Base-by-base conservation (phyloP, 2,329 filamentous ascomycete genomes). In the Exophiala lecanii-corni region DNA sequence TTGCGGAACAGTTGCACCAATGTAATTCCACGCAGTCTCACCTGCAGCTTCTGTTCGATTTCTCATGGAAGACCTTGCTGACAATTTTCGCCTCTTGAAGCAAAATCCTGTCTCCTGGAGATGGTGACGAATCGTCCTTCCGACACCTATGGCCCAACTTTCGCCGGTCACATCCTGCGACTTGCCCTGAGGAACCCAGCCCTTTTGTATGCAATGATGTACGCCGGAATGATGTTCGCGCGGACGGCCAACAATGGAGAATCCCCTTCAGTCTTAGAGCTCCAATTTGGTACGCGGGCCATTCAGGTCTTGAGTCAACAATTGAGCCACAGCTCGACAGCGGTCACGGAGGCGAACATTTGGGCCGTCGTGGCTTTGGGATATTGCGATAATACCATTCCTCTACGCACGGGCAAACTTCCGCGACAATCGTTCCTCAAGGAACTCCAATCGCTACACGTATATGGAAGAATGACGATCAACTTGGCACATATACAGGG, bases 321-420 rank as follows among this genome's bases (percentile, higher is more conserved):
- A 13, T 47, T 66, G 28, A 51, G 47, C 15, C 55, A 63, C 41
- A 60, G 61, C 1, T 36, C 38, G n/a, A 60, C 56, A 9, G 60
- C 57, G 2, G 39, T 57, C 3, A 58, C 55, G 12, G 63, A 66
- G 45, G 55, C 60, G 1, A 55, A 63, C 2, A 53, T 66, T 20
- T 50, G 64, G 9, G 62, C 59, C 25, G 60, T 65, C 1, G 53
- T 64, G 9, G 62, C 60, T 35, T 59, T 65, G 57, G 55, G 51
- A 3, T 56, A 56, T 25, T 54, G 59, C 41, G 53, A 56, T 23
- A 21, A 23, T 12, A 51, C 58, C 1, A 54, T 55, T 15, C 42
- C 56, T 9, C 39, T 51, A 5, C 43, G 47, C 13, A 33, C 46
- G 40, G 49, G 33, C 10, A 39, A 43, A 7, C 44, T 51, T 33